phyloP scores from a whole-genome alignment of 805 yeast genomes.

The Zygosaccharomyces pseudorouxii region DNA sequence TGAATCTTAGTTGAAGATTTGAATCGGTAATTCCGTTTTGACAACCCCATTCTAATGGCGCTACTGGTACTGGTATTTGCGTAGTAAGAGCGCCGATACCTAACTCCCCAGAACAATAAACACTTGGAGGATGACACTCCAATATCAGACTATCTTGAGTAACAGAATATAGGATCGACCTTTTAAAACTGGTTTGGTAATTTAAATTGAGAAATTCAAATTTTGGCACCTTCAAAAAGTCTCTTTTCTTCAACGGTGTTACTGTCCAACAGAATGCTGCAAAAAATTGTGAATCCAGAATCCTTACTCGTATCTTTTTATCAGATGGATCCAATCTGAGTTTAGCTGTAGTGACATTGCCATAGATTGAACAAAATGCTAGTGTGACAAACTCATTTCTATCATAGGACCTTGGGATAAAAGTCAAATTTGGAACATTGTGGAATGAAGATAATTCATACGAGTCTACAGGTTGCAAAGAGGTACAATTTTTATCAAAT shows the following conservation, averaged over 20 bases:
- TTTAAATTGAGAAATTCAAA: slow-evolving; percentile 25
- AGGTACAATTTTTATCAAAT: background rate
- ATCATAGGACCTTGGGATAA: slow-evolving; percentile 13
- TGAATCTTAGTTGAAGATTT: slow-evolving; percentile 16
- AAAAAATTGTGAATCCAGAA: slow-evolving; percentile 21
- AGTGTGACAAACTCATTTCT: slow-evolving; percentile 13
- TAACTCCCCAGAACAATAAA: slow-evolving; percentile 18
- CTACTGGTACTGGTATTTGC: slow-evolving; percentile 27
- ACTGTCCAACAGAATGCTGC: slow-evolving; percentile 18
- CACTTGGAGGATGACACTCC: slow-evolving; percentile 14
- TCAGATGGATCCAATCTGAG: slow-evolving; percentile 6
- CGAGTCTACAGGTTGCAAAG: slow-evolving; percentile 4
- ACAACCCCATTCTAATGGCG: slow-evolving; percentile 16
- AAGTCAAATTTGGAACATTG: slow-evolving; percentile 21
- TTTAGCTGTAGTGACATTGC: slow-evolving; percentile 20
- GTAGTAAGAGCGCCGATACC: slow-evolving; percentile 28
- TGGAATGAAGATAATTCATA: slow-evolving; percentile 15
- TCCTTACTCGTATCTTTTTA: slow-evolving; percentile 1
- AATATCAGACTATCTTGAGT: slow-evolving; percentile 21
- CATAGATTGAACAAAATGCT: slow-evolving; percentile 20
- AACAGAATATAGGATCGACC: slow-evolving; percentile 17
- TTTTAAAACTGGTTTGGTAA: slow-evolving; percentile 18
- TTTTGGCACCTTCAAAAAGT: slow-evolving; percentile 19
- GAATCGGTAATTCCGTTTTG: slow-evolving; percentile 4
- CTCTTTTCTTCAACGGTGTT: slow-evolving; percentile 16